phyloP scores from a whole-genome alignment of 441 rosid genomes.

The Bocquillonia castaneifolia region DNA sequence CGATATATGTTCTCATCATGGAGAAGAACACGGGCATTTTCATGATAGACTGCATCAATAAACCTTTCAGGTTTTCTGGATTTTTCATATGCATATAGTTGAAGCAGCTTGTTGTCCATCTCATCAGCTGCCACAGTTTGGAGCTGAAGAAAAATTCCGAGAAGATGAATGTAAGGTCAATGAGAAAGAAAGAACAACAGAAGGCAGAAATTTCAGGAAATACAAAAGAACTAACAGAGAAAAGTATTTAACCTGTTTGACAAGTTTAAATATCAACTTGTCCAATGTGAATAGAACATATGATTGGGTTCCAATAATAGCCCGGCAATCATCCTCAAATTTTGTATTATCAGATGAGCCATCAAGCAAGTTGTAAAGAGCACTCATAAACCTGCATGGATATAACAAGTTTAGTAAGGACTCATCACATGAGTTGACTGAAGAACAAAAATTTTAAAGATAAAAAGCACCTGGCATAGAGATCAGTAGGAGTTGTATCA shows the following conservation, averaged over 20 bases:
- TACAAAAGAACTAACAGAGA: conserved; percentile 1
- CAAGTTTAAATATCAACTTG: conserved; percentile 86
- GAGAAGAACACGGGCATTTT: conserved; percentile 80
- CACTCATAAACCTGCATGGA: conserved; percentile 71
- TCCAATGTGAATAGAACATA: conserved; percentile 92
- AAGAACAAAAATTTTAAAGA: conserved; percentile 16
- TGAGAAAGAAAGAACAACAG: not conserved
- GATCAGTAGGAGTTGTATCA: conserved; percentile 62
- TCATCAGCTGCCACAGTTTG: conserved; percentile 80
- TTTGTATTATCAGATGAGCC: conserved; percentile 92
- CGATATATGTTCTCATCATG: conserved; percentile 90
- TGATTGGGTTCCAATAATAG: conserved; percentile 93
- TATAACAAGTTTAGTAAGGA: conserved; percentile 12
- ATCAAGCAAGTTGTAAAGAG: conserved; percentile 89
- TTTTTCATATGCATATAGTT: conserved; percentile 73
- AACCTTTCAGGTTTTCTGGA: conserved; percentile 70
- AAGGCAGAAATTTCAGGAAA: not conserved
- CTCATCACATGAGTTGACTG: conserved; percentile 6
- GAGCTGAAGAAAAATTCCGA: conserved; percentile 47
- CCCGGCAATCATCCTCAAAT: conserved; percentile 96
- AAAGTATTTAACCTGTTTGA: conserved; percentile 65
- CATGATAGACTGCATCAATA: conserved; percentile 67
- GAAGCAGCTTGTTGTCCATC: conserved; percentile 84
- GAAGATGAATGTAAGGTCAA: not conserved
- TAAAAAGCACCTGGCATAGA: conserved; percentile 72